Evolutionary conservation across 1,284 basidiomycete species (phyloP).

Genomic region (Moesziomyces parantarcticus): DNA sequence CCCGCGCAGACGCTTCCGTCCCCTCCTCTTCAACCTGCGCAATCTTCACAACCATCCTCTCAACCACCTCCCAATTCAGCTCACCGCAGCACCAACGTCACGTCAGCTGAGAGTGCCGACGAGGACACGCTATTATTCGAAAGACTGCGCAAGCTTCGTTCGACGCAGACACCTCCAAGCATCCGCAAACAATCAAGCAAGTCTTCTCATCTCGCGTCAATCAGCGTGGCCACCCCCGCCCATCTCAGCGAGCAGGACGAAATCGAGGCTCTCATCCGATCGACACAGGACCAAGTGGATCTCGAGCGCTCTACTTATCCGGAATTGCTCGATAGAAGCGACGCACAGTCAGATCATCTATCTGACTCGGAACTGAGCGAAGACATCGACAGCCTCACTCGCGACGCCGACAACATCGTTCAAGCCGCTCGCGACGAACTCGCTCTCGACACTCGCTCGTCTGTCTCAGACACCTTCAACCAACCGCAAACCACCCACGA

Average conservation of each 20-base stretch:
- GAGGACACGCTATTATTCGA: conserved; percentile 21
- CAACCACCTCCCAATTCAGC: not conserved
- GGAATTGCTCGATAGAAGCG: conserved; percentile 1
- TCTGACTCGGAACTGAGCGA: conserved; percentile 18
- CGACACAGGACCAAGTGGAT: conserved; percentile 29
- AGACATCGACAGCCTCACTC: conserved; percentile 24
- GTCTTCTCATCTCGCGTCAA: not conserved
- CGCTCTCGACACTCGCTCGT: conserved; percentile 13
- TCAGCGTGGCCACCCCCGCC: not conserved
- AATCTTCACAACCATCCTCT: not conserved
- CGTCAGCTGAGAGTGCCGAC: not conserved
- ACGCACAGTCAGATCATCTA: conserved; percentile 24
- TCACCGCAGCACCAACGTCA: not conserved
- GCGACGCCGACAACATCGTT: conserved; percentile 34
- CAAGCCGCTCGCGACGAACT: conserved; percentile 40
- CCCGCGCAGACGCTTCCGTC: not conserved
- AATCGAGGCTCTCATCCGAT: conserved; percentile 37
- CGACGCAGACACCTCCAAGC: not conserved
- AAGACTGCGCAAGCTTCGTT: conserved; percentile 27
- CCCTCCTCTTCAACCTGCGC: conserved; percentile 2
- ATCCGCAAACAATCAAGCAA: not conserved
- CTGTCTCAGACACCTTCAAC: not conserved
- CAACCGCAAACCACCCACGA: not conserved
- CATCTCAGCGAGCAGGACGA: conserved; percentile 37
- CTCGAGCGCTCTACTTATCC: conserved; percentile 13